Base-by-base conservation (phyloP, 805 yeast genomes). In the Candida alai region DNA sequence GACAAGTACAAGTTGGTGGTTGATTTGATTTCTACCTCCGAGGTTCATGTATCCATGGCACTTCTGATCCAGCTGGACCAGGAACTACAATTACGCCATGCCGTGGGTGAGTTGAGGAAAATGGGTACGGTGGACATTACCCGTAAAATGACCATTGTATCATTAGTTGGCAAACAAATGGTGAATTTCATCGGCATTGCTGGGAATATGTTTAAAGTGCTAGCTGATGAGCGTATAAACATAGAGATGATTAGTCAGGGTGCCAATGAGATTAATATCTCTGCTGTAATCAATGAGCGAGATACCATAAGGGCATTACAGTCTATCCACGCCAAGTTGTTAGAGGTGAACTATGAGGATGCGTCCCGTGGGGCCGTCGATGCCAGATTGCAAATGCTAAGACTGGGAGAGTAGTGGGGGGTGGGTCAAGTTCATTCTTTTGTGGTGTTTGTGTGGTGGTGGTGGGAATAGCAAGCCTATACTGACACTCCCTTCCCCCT, bases 191-290 rank as follows among this genome's bases (percentile, higher is more conserved):
- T 93, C 41, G 98, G 98, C 54, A 89, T 87, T 55, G 98, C 98
- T 0, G 96, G 97, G 30, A 81, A 87, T 46, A 90, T 90, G 96
- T 93, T 93, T 67, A 80, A 88, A 48, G 86, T 94, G 2, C 68
- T 93, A 47, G 97, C 97, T 6, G 89, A 85, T 52, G 94, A 90
- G 51, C 75, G 76, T 29, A 83, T 93, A 54, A 93, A 93, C 62
- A 87, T 93, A 48, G 98, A 93, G 62, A 93, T 93, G 98, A 93
- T 93, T 62, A 77, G 88, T 38, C 98, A 93, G 71, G 98, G 98
- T 50, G 96, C 97, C 13, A 90, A 90, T 53, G 98, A 93, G 63
- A 93, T 93, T 53, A 93, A 93, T 58, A 93, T 93, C 34, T 84
- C 95, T 21, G 94, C 97, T 44, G 98, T 93, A 34, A 87, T 93